Base-by-base conservation (phyloP, 1,284 basidiomycete genomes). In the Clitocybe nebularis region DNA sequence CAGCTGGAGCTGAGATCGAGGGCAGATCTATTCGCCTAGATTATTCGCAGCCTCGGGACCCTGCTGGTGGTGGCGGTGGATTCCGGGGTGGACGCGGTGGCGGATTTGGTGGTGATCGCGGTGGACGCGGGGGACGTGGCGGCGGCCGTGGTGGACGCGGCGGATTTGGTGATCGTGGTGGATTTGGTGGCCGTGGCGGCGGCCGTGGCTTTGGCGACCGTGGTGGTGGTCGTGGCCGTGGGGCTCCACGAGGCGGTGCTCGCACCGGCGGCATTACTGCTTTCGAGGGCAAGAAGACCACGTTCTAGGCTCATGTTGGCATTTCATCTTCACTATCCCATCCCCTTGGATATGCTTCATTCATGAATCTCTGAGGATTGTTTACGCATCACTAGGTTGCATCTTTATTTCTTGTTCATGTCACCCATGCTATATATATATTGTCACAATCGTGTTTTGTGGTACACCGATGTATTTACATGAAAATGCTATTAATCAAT, bases 21-120 rank as follows among this genome's bases (percentile, higher is more conserved):
- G 94, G 94, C 5, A 81, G 96, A 40, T 59, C 71, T 25, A 70
- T 96, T 50, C 79, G 95, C 46, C 66, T 98, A 38, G 95, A 99
- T 71, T 98, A 79, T 67, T 92, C 92, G 21, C 87, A 89, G 52
- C 93, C 94, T 5, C 78, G 92, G 57, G 82, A 85, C 54, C 66
- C 69, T 46, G 69, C 67, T 46, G 79, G 77, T 44, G 79, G 78
- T 29, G 76, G 74, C 32, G 62, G 72, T 35, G 65, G 72, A 44
- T 69, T 74, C 39, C 66, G 72, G 14, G 64, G 72, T 33, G 64
- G 77, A 40, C 62, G 68, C 36, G 60, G 67, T 34, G 75, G 75
- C 44, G 77, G 77, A 32, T 74, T 71, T 29, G 63, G 73, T 36
- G 68, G 75, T 26, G 69, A 75, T 24, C 61, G 62, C 9, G 61